A percentile compares a stretch with the other conserved stretches of the same genome.
Conservation (phyloP, 495 filamentous ascomycete genomes). For the Staphylotrichum tortipilum region DNA sequence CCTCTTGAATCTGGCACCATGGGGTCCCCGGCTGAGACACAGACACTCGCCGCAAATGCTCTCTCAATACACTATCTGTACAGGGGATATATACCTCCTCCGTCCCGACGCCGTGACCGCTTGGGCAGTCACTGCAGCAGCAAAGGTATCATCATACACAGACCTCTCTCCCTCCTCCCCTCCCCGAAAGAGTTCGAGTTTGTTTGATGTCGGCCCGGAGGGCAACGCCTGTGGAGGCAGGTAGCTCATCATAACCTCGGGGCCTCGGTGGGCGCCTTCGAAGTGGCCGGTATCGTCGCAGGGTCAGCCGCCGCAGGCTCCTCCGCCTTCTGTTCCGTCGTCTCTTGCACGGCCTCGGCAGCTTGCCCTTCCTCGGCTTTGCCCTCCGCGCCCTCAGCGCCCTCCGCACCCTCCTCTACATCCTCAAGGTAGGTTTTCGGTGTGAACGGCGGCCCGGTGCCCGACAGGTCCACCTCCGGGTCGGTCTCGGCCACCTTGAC, state of each 20-base stretch:
- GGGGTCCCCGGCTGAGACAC: no score
- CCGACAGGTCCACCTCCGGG: constrained; percentile 52
- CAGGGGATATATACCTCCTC: constrained; percentile 8
- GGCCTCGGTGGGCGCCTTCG: constrained; percentile 10
- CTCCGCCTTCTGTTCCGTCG: not conserved
- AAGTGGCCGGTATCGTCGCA: constrained; percentile 14
- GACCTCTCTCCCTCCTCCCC: no score
- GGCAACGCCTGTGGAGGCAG: not conserved
- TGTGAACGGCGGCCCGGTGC: constrained; percentile 38
- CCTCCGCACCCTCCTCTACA: constrained; percentile 7
- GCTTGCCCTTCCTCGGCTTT: constrained; percentile 2
- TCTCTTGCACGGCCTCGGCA: constrained; percentile 1
- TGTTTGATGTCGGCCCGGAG: no score
- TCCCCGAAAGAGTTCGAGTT: no score
- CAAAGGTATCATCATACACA: no score
- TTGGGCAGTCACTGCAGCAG: not conserved
- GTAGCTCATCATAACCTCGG: constrained; percentile 14
- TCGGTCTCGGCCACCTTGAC: constrained; percentile 59
- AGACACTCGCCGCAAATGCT: not conserved
- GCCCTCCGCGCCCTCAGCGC: no score
- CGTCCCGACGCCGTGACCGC: not conserved
- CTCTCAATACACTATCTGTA: constrained; percentile 23
- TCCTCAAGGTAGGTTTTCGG: constrained; percentile 35
- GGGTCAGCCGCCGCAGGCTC: constrained; percentile 6
- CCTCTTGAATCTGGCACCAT: no score